These are phyloP conservation scores for Geosmithia flava DNA, from an alignment of 2,329 filamentous ascomycete genomes.

Conservation along the genomic window DNA sequence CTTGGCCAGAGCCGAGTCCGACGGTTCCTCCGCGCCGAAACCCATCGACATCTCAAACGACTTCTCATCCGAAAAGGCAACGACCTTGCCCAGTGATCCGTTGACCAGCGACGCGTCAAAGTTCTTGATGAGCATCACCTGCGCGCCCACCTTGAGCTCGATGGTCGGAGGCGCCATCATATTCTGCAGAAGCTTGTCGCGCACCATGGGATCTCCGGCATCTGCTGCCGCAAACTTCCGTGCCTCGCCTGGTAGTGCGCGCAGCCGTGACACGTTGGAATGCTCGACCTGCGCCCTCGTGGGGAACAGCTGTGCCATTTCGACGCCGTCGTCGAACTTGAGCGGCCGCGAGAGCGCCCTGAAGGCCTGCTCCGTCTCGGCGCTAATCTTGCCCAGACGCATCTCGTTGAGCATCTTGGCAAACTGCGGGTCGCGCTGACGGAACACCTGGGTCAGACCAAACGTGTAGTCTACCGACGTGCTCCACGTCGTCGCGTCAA, in stretches of 20 bases:
- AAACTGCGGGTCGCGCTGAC: conserved; percentile 82
- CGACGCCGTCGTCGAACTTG: conserved; percentile 59
- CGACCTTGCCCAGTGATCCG: conserved; percentile 79
- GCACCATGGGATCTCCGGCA: conserved; percentile 55
- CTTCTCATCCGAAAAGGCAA: conserved; percentile 25
- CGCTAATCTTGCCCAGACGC: conserved; percentile 72
- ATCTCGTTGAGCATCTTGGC: conserved; percentile 96
- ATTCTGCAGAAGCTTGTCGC: conserved; percentile 69
- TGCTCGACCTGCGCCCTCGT: conserved; percentile 81
- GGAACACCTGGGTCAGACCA: conserved; percentile 87
- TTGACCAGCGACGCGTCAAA: conserved; percentile 91
- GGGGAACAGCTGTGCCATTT: conserved; percentile 76
- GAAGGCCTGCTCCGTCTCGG: conserved; percentile 68
- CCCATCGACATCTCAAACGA: conserved; percentile 24
- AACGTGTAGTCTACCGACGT: conserved; percentile 94
- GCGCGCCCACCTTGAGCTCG: conserved; percentile 77
- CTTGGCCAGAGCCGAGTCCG: conserved; percentile 29
- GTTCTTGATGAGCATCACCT: conserved; percentile 99
- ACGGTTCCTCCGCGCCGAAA: conserved; percentile 28
- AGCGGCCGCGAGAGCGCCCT: conserved; percentile 59
- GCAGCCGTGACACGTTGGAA: conserved; percentile 68
- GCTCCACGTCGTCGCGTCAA: conserved; percentile 83
- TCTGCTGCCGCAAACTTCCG: conserved; percentile 65
- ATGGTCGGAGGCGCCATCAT: conserved; percentile 86
- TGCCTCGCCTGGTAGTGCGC: conserved; percentile 53